Conservation (phyloP, 2,329 filamentous ascomycete species). For the Talaromyces albobiverticillius region DNA sequence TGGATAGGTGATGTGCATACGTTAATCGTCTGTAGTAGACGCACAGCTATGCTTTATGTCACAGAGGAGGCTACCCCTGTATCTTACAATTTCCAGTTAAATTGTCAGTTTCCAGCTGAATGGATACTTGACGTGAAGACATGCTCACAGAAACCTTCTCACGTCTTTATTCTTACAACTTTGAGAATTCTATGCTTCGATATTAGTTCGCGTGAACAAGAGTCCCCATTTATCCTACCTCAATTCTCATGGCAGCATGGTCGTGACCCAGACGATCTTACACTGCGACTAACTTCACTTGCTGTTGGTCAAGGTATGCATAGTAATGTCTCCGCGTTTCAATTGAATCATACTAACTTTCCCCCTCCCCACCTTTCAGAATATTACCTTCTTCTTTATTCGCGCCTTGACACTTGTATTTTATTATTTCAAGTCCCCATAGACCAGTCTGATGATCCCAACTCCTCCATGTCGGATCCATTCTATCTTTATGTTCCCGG, state of each 20-base stretch:
- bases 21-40: conserved; percentile 54
- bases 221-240: conserved; percentile 31
- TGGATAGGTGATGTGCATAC: conserved; percentile 38
- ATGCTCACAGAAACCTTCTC: conserved; percentile 39
- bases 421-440: conserved; percentile 30
- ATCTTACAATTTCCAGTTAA: conserved; percentile 34
- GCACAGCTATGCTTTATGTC: conserved; percentile 36
- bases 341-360: conserved; percentile 8
- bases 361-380: conserved; percentile 30
- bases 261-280: conserved; percentile 52
- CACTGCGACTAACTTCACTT: conserved; percentile 41
- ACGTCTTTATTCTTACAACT: conserved; percentile 55
- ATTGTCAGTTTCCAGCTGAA: conserved; percentile 35
- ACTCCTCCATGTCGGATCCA: conserved; percentile 29
- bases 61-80: conserved; percentile 23
- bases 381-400: conserved; percentile 39
- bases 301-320: conserved; percentile 31
- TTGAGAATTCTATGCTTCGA: conserved; percentile 47
- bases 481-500: conserved; percentile 30
- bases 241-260: conserved; percentile 54
- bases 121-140: conserved; percentile 56
- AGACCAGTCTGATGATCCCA: conserved; percentile 20
- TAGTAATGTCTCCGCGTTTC: background rate
- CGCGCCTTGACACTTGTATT: conserved; percentile 34
- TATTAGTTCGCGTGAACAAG: conserved; percentile 27